Evolutionary conservation across 2,329 filamentous ascomycete genomes (phyloP).

Genomic region (Cladosporium cucumerinum): DNA sequence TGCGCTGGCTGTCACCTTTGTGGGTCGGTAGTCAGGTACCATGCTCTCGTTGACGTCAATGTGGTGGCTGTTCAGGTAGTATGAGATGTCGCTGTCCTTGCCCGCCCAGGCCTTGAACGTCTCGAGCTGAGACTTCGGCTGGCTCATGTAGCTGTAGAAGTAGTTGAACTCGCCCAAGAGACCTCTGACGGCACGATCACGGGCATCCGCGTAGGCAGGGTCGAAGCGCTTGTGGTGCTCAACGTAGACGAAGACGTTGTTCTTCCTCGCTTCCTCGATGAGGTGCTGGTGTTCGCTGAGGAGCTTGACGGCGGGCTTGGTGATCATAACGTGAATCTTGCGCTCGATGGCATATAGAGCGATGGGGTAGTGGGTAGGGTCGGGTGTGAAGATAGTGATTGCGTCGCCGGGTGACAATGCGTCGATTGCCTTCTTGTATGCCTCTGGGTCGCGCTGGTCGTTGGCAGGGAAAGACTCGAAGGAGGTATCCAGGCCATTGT

Average conservation of each 20-base stretch:
- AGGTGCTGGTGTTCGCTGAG: conserved; percentile 76
- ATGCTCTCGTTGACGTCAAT: conserved; percentile 90
- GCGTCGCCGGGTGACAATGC: conserved; percentile 76
- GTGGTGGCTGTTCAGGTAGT: conserved; percentile 95
- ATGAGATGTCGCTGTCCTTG: conserved; percentile 86
- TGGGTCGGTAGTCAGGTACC: conserved; percentile 76
- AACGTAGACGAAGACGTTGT: conserved; percentile 84
- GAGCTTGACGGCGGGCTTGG: conserved; percentile 86
- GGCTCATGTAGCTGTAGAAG: conserved; percentile 96
- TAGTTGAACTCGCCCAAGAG: conserved; percentile 90
- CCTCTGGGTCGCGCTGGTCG: conserved; percentile 68
- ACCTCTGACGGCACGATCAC: conserved; percentile 64
- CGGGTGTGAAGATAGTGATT: conserved; percentile 94
- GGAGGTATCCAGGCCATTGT: conserved; percentile 83
- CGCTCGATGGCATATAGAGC: conserved; percentile 88
- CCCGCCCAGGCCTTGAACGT: conserved; percentile 95
- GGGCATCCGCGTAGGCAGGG: conserved; percentile 85
- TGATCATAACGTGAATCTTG: conserved; percentile 85
- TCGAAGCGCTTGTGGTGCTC: conserved; percentile 98
- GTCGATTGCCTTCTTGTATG: conserved; percentile 88
- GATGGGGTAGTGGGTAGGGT: conserved; percentile 89
- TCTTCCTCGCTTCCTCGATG: conserved; percentile 65
- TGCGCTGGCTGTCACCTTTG: conserved; percentile 73
- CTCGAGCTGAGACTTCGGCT: conserved; percentile 86
- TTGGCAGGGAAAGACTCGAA: conserved; percentile 80